Evolutionary conservation across 2,329 filamentous ascomycete species (phyloP).

Genomic region (Paecilomyces formosus): DNA sequence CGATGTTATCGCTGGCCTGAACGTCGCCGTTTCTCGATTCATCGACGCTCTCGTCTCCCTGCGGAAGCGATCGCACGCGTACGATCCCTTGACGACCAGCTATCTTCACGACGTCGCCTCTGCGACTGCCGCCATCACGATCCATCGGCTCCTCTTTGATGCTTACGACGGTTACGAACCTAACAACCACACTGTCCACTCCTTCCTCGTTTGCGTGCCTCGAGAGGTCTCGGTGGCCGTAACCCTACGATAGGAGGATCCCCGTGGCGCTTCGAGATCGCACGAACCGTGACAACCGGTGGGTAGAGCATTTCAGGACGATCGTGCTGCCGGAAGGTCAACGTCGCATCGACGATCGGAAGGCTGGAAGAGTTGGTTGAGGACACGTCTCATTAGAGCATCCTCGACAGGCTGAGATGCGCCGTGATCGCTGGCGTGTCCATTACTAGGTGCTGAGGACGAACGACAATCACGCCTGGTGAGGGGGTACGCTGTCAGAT

Average conservation of each 20-base stretch:
- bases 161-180: background rate
- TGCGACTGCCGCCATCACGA: background rate
- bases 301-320: background rate
- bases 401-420: slow-evolving; percentile 8
- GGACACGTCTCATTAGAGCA: background rate
- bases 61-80: background rate
- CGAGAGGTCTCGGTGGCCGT: background rate
- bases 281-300: background rate
- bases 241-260: background rate
- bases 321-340: background rate
- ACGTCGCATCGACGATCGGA: background rate
- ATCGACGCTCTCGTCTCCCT: background rate
- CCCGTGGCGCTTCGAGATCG: background rate
- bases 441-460: slow-evolving; percentile 10
- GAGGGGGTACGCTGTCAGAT: slow-evolving; percentile 42
- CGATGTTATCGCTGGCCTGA: background rate
- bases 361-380: background rate
- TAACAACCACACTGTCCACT: background rate
- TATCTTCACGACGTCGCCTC: background rate
- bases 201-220: background rate
- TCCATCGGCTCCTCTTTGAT: background rate
- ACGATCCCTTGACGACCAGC: background rate
- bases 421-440: slow-evolving; percentile 3
- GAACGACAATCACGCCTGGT: slow-evolving; percentile 7
- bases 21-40: background rate